A percentile compares a stretch with the other conserved stretches of the same genome.
These are phyloP conservation scores for Euphorbia celastroides DNA, from an alignment of 441 rosid genomes.

Conservation along the genomic window DNA sequence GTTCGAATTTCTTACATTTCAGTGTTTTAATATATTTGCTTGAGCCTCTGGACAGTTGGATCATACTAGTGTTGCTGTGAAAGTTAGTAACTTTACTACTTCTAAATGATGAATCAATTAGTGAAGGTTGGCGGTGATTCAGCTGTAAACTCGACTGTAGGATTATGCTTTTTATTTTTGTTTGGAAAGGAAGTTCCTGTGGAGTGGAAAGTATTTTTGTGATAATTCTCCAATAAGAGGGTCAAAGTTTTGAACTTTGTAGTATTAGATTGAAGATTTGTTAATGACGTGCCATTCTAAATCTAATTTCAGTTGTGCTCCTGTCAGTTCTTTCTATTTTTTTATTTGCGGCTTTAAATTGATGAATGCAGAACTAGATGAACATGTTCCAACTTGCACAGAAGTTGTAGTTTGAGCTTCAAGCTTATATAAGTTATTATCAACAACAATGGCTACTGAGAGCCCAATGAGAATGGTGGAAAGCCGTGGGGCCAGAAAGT, in stretches of 20 bases:
- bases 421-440: too few relatives aligned
- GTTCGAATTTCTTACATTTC: neutral
- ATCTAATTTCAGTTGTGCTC: neutral
- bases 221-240: neutral
- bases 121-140: neutral
- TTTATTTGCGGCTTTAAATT: slow-evolving; percentile 20
- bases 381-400: slow-evolving; percentile 4
- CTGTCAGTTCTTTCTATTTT: neutral
- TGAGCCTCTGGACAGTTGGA: neutral
- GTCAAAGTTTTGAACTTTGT: neutral
- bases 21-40: neutral
- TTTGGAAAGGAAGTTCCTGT: neutral
- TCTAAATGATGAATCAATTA: neutral
- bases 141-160: neutral
- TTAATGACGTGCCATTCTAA: neutral
- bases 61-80: neutral
- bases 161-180: neutral
- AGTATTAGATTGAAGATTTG: neutral
- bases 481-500: slow-evolving; percentile 44
- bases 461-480: slow-evolving; percentile 78
- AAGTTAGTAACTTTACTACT: neutral
- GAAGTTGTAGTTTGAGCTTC: slow-evolving; percentile 18
- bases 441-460: slow-evolving; percentile 68
- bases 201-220: neutral
- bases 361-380: slow-evolving; percentile 16